Base-by-base conservation (phyloP, 768 basidiomycete genomes). In the Rhizopogon vesiculosus region DNA sequence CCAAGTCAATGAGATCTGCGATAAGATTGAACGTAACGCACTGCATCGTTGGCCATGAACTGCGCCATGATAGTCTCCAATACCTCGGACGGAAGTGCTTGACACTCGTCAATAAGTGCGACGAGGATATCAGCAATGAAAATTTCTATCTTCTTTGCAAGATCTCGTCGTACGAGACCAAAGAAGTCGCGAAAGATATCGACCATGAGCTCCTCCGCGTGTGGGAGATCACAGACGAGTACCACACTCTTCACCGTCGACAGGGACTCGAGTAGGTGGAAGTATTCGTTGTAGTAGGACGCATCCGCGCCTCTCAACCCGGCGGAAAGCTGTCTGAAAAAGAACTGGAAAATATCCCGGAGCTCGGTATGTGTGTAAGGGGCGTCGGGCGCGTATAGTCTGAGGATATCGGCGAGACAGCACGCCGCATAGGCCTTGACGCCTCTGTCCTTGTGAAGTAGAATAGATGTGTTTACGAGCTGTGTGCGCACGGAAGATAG, bases 271-370 rank as follows among this genome's bases (percentile, higher is more conserved):
- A 98, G 81, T n/a, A 98, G 81, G 65, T 94, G 93, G 63, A 87
- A 96, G 71, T 97, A 98, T 70, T 98, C 88, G 55, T 86, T 84
- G 68, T 93, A 96, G 65, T 94, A 96, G 0, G 91, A 82, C 0
- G 87, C 79, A 54, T 95, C 91, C 0, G 85, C 74, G 40, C 86
- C 83, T 59, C 86, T 87, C 64, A 93, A 83, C 1, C 86, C 87
- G 1, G 77, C 78, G 2, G 79, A 74, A 55, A 99, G 85, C 69
- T 97, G 96, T 38, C 84, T 78, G 67, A 93, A 86, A 80, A 98
- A 92, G 78, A 99, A 98, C 63, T 93, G 85, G 72, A 99, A 99
- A 67, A 98, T 95, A 70, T 97, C 93, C 76, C 91, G 80, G 38
- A 98, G 83, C 69, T 98, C 91, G 46, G 79, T 72, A 49, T 87